Evolutionary conservation across 179 eudicot species (phyloP).

Genomic region (Corrigiola litoralis): DNA sequence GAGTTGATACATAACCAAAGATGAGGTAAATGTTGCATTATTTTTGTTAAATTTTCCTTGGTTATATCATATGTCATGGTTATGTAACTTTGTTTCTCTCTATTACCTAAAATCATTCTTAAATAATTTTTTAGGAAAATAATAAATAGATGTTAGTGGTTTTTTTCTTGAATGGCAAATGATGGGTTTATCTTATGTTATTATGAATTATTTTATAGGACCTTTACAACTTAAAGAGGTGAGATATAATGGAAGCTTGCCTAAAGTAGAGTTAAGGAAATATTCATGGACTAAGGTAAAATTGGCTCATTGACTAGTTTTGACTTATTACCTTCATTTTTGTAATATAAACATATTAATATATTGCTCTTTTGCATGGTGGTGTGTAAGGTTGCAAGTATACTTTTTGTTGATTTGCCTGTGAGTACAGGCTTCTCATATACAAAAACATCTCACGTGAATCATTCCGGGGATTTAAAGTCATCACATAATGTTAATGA

Average conservation of each 20-base stretch:
- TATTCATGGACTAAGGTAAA: conserved; percentile 46
- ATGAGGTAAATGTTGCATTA: no score
- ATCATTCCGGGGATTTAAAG: conserved; percentile 33
- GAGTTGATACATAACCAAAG: no score
- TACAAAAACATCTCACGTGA: conserved; percentile 34
- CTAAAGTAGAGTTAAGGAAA: conserved; percentile 21
- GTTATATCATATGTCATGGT: no score
- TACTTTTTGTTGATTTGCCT: conserved; percentile 46
- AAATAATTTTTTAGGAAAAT: no score
- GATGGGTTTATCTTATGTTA: neutral
- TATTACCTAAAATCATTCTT: no score
- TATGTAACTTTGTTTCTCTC: no score
- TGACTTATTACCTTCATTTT: neutral
- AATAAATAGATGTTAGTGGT: no score
- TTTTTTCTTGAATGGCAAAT: no score
- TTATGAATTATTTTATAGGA: conserved; percentile 11
- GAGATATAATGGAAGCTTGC: conserved; percentile 20
- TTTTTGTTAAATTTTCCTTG: no score
- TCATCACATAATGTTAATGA: conserved; percentile 38
- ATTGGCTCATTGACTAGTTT: no score
- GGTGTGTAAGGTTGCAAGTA: conserved; percentile 31
- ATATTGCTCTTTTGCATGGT: neutral
- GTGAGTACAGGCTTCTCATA: conserved; percentile 60
- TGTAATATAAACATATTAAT: neutral
- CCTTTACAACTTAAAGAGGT: conserved; percentile 32